phyloP scores from a whole-genome alignment of 306 rosid genomes.

The Quercus agrifolia region DNA sequence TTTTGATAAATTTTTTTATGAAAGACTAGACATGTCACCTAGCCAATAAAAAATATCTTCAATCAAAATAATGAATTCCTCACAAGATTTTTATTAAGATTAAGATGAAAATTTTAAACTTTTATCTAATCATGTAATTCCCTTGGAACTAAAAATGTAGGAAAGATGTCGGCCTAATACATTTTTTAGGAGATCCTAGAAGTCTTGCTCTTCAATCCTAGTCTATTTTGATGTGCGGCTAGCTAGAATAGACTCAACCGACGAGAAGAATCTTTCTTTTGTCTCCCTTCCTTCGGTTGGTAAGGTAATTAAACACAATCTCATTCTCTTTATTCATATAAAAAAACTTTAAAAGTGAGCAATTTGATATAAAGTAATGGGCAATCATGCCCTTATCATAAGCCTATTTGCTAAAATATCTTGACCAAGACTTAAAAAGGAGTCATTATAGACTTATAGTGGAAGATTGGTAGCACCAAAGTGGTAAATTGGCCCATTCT shows the following conservation, averaged over 20 bases:
- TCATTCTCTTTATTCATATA: neutral
- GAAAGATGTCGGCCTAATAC: constrained; percentile 4
- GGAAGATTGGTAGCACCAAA: constrained; percentile 22
- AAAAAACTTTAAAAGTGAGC: neutral
- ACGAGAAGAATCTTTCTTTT: neutral
- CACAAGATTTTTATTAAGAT: no score
- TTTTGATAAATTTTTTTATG: no score
- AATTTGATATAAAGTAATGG: constrained; percentile 18
- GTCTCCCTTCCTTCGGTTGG: neutral
- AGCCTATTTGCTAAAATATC: constrained; percentile 10
- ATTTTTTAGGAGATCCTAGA: constrained; percentile 24
- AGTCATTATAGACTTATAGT: constrained; percentile 12
- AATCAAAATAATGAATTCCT: no score
- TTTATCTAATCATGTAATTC: neutral
- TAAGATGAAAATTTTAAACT: neutral
- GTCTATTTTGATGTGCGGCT: neutral
- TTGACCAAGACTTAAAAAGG: constrained; percentile 20
- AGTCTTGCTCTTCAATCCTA: neutral
- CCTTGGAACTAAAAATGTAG: neutral
- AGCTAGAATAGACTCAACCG: neutral
- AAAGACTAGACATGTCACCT: no score
- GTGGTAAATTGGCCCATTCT: constrained; percentile 10
- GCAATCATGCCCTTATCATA: constrained; percentile 49
- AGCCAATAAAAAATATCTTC: no score
- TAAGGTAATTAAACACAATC: neutral